Evolutionary conservation across 768 basidiomycete species (phyloP), one percentile per base, ranked within the genome.

Genomic region (Auricularia auricula-judae): DNA sequence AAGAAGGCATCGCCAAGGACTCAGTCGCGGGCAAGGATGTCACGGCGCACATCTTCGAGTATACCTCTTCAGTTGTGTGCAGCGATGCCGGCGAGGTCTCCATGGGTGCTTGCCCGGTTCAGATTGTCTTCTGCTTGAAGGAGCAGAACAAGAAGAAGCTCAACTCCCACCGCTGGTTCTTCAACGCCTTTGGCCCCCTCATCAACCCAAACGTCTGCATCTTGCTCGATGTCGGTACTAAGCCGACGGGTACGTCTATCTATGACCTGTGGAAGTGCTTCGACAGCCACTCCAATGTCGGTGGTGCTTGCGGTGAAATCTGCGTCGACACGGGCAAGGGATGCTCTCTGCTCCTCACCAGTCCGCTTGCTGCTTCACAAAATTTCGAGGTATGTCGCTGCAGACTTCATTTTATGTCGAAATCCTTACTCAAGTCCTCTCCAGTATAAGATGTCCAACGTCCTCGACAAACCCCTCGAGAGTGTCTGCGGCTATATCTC

Each of bases 221-320:
- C 65, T 84, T 98, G 44, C 82, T 98, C 66, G 95, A 98, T 73
- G 95, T 98, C 54, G 95, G 95, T 39, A 98, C 95, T 36, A 94
- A 95, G 73, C 95, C 95, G 2, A 94, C 92, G 11, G 85, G 91
- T 23, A 96, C 93, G 34, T 93, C 91, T 4, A 93, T 98, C 67
- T 98, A 98, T 72, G 91, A 97, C 67, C 85, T 98, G 36, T 98
- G 94, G 94, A 97, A 97, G 82, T 91, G 90, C 71, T 93, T 93
- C 69, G 91, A 93, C 76, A 86, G 85, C 70, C 88, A 93, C 65
- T 77, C 83, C 29, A 85, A 86, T 66, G 94, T 98, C 61, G 94
- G 93, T 59, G 95, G 95, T 44, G 94, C 95, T 61, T 98, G 95
- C 74, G 95, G 95, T 78, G 95, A 98, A 86, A 92, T 92, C 63